Base-by-base conservation (phyloP, 2,329 filamentous ascomycete species). In the Pseudocercospora macadamiae region DNA sequence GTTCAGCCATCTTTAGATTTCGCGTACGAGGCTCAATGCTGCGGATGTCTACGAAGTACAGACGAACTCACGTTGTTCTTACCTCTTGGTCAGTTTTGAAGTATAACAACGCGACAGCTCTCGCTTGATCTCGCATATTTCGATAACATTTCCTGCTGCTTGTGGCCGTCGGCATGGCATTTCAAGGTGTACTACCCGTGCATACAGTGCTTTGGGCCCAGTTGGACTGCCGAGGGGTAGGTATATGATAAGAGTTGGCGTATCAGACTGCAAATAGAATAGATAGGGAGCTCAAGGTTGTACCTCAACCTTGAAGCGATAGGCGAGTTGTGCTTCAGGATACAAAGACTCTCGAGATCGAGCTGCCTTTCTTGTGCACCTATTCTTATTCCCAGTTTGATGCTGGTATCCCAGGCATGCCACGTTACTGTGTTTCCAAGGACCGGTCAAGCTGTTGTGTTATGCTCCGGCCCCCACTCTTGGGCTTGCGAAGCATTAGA, bases 1-100 rank as follows among this genome's bases (percentile, higher is more conserved):
- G 48, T 18, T 57, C 55, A 19, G 26, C 48, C 54, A 57, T 57
- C 14, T 47, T 44, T 6, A 21, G 14, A 3, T 36, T 32, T 28
- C 39, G 10, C 45, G 21, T 10, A 26, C 9, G 16, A 25, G 23
- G 52, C 9, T 16, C 37, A 12, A 19, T 3, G 18, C 8, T 42
- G 4, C 4, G 14, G 3, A 5, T 16, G 16, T 19, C 1, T n/a
- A n/a, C n/a, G n/a, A n/a, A n/a, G n/a, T n/a, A 39, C 16, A 39
- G 37, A 12, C n/a, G n/a, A n/a, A n/a, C n/a, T n/a, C 18, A 42
- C 37, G 8, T 7, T 12, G 1, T 21, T 10, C 16, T 42, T n/a
- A n/a, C n/a, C n/a, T n/a, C 21, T 47, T 7, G 12, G 14, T 47
- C 10, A 6, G 28, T 12, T 6, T 32, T 14, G 19, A 16, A 47